These are phyloP conservation scores for Hericium alpestre DNA, from an alignment of 768 basidiomycete genomes.

Conservation along the genomic window DNA sequence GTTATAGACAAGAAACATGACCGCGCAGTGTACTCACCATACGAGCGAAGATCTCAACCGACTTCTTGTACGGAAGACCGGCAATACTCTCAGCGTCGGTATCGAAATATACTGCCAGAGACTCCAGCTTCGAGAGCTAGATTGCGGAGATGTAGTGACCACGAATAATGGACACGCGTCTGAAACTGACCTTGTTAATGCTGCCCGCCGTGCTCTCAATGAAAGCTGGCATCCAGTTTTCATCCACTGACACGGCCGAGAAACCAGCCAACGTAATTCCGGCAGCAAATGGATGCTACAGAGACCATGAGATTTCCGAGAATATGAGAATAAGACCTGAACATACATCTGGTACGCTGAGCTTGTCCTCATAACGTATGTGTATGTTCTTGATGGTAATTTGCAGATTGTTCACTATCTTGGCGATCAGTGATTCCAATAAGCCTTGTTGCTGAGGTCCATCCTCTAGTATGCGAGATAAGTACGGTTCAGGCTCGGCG, in stretches of 20 bases:
- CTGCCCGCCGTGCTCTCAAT: conserved; percentile 81
- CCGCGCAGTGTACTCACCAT: conserved; percentile 37
- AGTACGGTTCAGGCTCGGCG: too few relatives aligned
- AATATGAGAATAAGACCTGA: background rate
- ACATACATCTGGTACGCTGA: conserved; percentile 86
- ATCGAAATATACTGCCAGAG: conserved; percentile 88
- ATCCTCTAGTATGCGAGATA: too few relatives aligned
- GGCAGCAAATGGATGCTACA: conserved; percentile 89
- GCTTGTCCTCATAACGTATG: conserved; percentile 88
- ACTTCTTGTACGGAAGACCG: conserved; percentile 52
- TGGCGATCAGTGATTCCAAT: conserved; percentile 70
- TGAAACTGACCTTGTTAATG: conserved; percentile 66
- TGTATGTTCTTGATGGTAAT: conserved; percentile 94
- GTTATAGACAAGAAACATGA: background rate
- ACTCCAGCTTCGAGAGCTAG: conserved; percentile 77
- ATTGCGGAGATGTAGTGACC: conserved; percentile 5
- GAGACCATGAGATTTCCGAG: background rate
- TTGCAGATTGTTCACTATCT: conserved; percentile 93
- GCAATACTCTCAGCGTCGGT: conserved; percentile 80
- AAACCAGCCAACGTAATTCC: conserved; percentile 85
- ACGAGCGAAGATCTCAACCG: conserved; percentile 59
- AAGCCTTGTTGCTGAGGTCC: conserved; percentile 60
- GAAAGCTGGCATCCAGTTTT: conserved; percentile 81
- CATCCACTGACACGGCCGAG: conserved; percentile 81
- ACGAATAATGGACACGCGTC: background rate